Evolutionary conservation across 1,284 basidiomycete species (phyloP).

Genomic region (Bondarzewia mesenterica): DNA sequence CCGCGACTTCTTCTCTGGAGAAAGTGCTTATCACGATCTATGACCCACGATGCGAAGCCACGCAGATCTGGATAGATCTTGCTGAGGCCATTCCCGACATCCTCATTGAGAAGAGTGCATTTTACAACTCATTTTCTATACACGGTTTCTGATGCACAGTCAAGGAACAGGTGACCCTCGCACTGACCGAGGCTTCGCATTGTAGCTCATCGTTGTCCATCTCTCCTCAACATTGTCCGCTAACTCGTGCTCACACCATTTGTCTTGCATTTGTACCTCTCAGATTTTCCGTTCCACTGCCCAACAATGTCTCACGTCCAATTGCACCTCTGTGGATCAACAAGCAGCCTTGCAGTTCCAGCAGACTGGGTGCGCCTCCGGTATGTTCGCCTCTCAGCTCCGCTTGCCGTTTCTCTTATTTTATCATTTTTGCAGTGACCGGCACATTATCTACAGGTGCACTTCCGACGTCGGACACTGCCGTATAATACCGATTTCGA

Average conservation of each 20-base stretch:
- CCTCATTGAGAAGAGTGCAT: constrained; percentile 54
- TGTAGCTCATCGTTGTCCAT: too few relatives aligned
- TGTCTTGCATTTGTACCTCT: constrained; percentile 21
- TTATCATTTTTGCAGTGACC: neutral
- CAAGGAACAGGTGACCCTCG: constrained; percentile 83
- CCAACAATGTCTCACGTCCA: constrained; percentile 13
- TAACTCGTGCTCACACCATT: too few relatives aligned
- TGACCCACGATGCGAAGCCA: constrained; percentile 79
- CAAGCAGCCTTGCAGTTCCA: constrained; percentile 17
- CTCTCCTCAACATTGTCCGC: too few relatives aligned
- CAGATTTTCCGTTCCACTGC: constrained; percentile 17
- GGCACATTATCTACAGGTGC: neutral
- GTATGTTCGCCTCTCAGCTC: constrained; percentile 16
- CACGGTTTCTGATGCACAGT: too few relatives aligned
- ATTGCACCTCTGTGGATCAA: constrained; percentile 17
- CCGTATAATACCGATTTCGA: too few relatives aligned
- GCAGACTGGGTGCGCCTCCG: constrained; percentile 17
- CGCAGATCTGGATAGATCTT: constrained; percentile 74
- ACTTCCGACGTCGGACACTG: neutral
- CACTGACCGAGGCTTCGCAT: too few relatives aligned
- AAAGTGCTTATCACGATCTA: constrained; percentile 83
- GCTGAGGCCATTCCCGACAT: constrained; percentile 53
- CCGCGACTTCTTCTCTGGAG: constrained; percentile 89
- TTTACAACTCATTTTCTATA: too few relatives aligned
- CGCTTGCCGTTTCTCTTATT: neutral